phyloP scores from a whole-genome alignment of 768 basidiomycete genomes.

The Strobilomyces echinocephalus region DNA sequence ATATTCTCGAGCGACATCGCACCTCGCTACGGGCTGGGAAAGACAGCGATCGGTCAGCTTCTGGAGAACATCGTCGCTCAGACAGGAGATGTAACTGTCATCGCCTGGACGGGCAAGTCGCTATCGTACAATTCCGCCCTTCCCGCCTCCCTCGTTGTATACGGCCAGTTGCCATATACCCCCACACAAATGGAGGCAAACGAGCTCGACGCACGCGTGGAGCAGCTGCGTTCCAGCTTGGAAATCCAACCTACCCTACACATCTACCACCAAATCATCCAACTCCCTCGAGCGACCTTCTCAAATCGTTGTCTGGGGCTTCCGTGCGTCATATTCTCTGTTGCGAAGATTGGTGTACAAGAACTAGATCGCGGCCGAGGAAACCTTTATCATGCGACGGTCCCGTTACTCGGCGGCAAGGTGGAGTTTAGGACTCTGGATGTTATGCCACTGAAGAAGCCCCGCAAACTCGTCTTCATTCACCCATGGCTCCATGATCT shows the following conservation, averaged over 20 bases:
- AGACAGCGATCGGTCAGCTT: neutral
- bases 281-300: no score
- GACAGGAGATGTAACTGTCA: no score
- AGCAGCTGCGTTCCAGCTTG: neutral
- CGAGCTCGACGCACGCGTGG: neutral
- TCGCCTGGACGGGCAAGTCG: no score
- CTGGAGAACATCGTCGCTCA: neutral
- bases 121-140: neutral
- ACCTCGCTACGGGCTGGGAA: neutral
- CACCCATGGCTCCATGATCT: constrained; percentile 11
- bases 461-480: neutral
- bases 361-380: neutral
- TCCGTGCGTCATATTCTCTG: neutral
- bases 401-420: neutral
- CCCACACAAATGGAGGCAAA: neutral
- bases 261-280: no score
- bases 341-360: neutral
- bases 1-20: neutral
- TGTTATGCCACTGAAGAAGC: neutral
- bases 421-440: neutral
- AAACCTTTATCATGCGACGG: neutral
- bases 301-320: no score
- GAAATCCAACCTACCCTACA: no score
- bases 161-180: neutral
- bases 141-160: neutral